Base-by-base conservation (phyloP, 106 monocot genomes). In the Phalaenopsis equestris region DNA sequence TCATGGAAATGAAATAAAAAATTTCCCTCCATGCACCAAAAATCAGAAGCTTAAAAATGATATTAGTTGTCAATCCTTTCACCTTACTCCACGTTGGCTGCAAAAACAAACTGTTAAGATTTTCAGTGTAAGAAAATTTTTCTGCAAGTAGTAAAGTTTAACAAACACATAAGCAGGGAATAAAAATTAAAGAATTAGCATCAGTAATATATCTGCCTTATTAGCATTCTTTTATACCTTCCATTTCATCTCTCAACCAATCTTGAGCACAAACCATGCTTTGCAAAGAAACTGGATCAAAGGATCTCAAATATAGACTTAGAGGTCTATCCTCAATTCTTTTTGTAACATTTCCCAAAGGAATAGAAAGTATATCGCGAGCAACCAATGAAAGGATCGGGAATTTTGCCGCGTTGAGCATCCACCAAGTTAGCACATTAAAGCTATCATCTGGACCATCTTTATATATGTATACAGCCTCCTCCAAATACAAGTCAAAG, bases 361-460 rank as follows among this genome's bases (percentile, higher is more conserved):
- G 90, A 77, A 87, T 72, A 3, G 85, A 85, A 42, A 93, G 77
- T 56, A 90, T 83, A 88, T 93, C 92, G 49, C 86, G 88, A 8
- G 92, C 90, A 77, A 92, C 88, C 30, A 82, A 18, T 45, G 90
- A 92, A 80, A 93, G 87, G 7, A 90, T 81, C 38, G 93, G 88
- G 84, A 88, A 93, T 68, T 93, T 93, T 11, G 93, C 86, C 47
- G 86, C 84, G 82, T 90, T 90, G 37, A 81, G 83, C 77, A 85
- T 93, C 93, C 93, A 93, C 93, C 93, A 90, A n/a, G 86, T 79
- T 79, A 93, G 83, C 24, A 93, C 82, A 55, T 90, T 82, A 81
- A 93, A 90, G 42, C 58, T 82, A n/a, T 90, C 92, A 55, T 73
- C 83, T 75, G 57, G 79, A 14, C 84, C 90, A 43, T 83, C 83